Evolutionary conservation across 495 filamentous ascomycete genomes (phyloP), one percentile per base, ranked within the genome.

Genomic region (Penicillium robsamsonii): DNA sequence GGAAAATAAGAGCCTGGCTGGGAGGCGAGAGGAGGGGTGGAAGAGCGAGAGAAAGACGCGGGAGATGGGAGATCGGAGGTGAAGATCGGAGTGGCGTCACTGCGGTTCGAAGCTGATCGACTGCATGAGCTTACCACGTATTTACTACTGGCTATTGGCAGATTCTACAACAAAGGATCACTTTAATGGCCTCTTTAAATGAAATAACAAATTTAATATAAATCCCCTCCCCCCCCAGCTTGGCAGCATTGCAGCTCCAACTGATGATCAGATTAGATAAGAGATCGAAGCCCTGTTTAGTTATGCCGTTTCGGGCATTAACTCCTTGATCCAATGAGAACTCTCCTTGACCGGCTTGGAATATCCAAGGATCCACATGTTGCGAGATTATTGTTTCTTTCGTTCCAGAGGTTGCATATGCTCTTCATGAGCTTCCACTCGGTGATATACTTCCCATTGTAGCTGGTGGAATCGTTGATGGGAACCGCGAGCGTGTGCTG

Each of bases 401-500:
- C 11, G 49, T 87, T 3, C 82, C 82, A 0, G 85, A 87, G 64
- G 69, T 81, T 13, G 56, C 55, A 12, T 83, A 87, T 68, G 66
- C 78, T 44, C 53, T 92, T 31, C 60, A 70, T 6, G 61, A 60
- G 5, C 63, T 60, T 2, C 55, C 49, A 7, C 25, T 58, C 5
- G 13, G 13, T 10, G 62, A 73, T 31, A 69, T 84, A 13, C 72
- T 78, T 0, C 56, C 91, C 3, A 63, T 91, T 45, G 88, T 86
- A 2, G 86, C 88, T 1, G 90, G 89, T 5, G 89, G 87, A 0
- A 81, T 92, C 33, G 70, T 75, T 3, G 85, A 90, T 61, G 83
- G 82, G 0, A 69, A 22, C 22, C 22, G 22, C 22, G 87, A 45
- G 81, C 82, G 0, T 75, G 80, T 1, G 82, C 83, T 15, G 87